These are phyloP conservation scores for Colletotrichum ledebouriae DNA, from an alignment of 2,329 filamentous ascomycete genomes.

Conservation along the genomic window DNA sequence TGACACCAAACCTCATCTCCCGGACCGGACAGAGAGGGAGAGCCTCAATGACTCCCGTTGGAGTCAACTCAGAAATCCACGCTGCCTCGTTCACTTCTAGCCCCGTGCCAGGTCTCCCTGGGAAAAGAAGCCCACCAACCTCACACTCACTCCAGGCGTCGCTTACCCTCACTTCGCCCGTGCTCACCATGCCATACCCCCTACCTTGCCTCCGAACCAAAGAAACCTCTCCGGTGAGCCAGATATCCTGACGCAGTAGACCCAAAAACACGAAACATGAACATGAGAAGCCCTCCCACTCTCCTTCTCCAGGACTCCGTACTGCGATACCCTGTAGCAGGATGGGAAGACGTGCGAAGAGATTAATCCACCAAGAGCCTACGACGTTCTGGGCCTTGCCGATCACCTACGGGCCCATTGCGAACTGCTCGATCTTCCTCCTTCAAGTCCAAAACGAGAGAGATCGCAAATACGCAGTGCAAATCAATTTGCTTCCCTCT, in stretches of 20 bases:
- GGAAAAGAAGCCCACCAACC: slow-evolving; percentile 7
- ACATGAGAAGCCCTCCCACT: slow-evolving; percentile 13
- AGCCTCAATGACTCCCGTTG: background rate
- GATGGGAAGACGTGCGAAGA: background rate
- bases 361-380: background rate
- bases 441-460: slow-evolving; percentile 6
- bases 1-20: background rate
- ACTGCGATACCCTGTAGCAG: slow-evolving; percentile 1
- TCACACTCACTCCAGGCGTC: slow-evolving; percentile 23
- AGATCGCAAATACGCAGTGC: background rate
- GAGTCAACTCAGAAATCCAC: too few relatives aligned
- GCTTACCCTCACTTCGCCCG: slow-evolving; percentile 10
- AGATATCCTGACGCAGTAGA: slow-evolving; percentile 24
- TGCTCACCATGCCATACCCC: slow-evolving; percentile 14
- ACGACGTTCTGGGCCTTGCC: slow-evolving; percentile 24
- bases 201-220: too few relatives aligned
- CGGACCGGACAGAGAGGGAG: background rate
- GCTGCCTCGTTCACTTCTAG: background rate
- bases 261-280: slow-evolving; percentile 33
- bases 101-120: slow-evolving; percentile 37
- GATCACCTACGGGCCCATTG: slow-evolving; percentile 13
- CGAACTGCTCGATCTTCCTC: slow-evolving; percentile 21
- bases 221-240: background rate
- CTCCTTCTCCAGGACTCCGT: background rate
- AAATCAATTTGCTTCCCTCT: background rate